Evolutionary conservation across 1,284 basidiomycete species (phyloP).

Genomic region (Moesziomyces antarcticus): DNA sequence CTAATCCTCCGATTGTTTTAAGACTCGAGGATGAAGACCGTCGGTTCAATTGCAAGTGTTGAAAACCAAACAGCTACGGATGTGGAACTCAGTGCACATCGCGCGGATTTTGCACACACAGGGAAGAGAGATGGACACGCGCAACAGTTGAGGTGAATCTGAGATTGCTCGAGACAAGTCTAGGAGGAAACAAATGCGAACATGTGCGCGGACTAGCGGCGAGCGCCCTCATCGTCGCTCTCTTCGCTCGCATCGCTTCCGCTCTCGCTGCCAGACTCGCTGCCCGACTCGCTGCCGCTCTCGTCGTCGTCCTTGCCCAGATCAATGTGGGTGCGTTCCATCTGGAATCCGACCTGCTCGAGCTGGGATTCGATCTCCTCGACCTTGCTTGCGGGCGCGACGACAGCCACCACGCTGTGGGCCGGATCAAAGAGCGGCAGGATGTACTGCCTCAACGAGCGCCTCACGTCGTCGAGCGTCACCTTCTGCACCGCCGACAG

Average conservation of each 20-base stretch:
- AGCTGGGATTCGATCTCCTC: conserved; percentile 79
- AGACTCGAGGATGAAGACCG: no score
- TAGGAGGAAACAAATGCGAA: background rate
- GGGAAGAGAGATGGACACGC: no score
- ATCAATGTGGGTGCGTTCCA: conserved; percentile 79
- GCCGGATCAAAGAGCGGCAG: conserved; percentile 85
- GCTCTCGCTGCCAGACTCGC: conserved; percentile 28
- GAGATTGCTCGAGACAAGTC: background rate
- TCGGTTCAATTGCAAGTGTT: no score
- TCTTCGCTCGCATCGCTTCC: conserved; percentile 30
- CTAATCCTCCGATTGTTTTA: conserved; percentile 21
- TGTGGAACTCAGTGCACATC: no score
- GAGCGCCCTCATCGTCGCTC: conserved; percentile 9
- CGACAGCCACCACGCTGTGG: conserved; percentile 82
- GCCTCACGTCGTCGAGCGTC: conserved; percentile 80
- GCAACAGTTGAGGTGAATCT: background rate
- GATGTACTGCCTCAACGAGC: conserved; percentile 79
- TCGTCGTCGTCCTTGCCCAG: conserved; percentile 69
- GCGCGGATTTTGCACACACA: no score
- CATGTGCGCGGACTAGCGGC: background rate
- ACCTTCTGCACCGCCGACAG: conserved; percentile 72
- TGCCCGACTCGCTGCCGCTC: conserved; percentile 14
- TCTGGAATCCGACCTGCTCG: conserved; percentile 78
- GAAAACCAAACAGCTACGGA: no score
- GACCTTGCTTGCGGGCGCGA: conserved; percentile 83